Evolutionary conservation across 1,284 basidiomycete species (phyloP).

Genomic region (Spongispora temasekensis): DNA sequence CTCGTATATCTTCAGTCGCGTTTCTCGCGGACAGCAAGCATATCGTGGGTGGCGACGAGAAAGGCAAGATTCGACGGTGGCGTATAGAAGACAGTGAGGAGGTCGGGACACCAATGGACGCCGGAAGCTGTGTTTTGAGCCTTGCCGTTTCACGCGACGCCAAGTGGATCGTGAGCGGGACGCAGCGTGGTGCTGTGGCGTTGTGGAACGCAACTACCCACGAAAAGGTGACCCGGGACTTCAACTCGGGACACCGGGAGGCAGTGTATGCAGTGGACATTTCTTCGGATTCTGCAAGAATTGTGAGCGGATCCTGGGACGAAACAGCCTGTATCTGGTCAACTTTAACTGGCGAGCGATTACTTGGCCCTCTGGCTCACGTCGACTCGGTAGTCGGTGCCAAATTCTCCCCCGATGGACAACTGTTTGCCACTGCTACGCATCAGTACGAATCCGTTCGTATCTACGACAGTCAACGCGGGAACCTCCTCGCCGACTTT

Average conservation of each 20-base stretch:
- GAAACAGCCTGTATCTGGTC: background rate
- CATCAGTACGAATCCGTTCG: background rate
- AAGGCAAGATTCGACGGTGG: background rate
- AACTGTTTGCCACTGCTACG: background rate
- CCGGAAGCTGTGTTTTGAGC: background rate
- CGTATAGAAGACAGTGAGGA: background rate
- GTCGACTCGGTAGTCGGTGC: background rate
- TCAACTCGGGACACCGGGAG: background rate
- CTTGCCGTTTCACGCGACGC: too few species aligned
- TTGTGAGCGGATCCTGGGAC: too few species aligned
- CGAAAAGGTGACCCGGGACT: too few species aligned
- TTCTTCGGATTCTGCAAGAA: background rate
- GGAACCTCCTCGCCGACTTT: background rate
- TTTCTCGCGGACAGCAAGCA: background rate
- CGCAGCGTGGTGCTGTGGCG: background rate
- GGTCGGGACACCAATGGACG: background rate
- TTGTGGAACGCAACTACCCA: background rate
- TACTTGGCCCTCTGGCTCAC: background rate
- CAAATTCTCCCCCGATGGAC: background rate
- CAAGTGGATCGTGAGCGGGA: background rate
- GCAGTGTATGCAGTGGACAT: background rate
- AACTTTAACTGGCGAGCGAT: background rate
- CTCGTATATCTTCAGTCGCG: background rate
- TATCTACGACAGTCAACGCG: background rate
- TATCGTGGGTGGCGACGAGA: background rate